phyloP scores from a whole-genome alignment of 176 grass and related monocot species.

The Puya raimondii region DNA sequence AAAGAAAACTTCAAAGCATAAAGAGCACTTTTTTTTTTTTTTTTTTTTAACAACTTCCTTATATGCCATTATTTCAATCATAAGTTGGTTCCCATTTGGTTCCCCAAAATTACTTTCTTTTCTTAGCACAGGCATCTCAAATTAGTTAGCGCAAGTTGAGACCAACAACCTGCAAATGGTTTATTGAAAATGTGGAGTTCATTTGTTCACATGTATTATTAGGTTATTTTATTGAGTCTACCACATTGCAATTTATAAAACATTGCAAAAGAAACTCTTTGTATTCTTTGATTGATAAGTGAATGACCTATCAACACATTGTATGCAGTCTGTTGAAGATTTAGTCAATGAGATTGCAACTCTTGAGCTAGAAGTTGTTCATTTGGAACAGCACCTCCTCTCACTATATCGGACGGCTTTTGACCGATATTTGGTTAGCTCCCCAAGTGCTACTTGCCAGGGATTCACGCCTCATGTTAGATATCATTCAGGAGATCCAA shows the following conservation, averaged over 20 bases:
- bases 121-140: not conserved
- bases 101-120: too few species aligned
- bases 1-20: too few species aligned
- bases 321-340: conserved; percentile 20
- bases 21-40: too few species aligned
- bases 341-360: conserved; percentile 26
- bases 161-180: not conserved
- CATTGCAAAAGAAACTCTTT: not conserved
- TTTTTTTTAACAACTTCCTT: too few species aligned
- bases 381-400: conserved; percentile 18
- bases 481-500: not conserved
- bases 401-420: conserved; percentile 17
- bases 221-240: not conserved
- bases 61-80: too few species aligned
- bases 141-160: not conserved
- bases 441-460: not conserved
- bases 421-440: conserved; percentile 12
- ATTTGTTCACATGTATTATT: not conserved
- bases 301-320: not conserved
- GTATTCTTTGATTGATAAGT: not conserved
- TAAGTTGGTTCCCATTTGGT: too few species aligned
- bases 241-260: not conserved
- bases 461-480: not conserved
- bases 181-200: not conserved
- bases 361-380: conserved; percentile 33